Evolutionary conservation across 805 yeast genomes (phyloP).

Genomic region (Hemisphaericaspora nanyangensis): DNA sequence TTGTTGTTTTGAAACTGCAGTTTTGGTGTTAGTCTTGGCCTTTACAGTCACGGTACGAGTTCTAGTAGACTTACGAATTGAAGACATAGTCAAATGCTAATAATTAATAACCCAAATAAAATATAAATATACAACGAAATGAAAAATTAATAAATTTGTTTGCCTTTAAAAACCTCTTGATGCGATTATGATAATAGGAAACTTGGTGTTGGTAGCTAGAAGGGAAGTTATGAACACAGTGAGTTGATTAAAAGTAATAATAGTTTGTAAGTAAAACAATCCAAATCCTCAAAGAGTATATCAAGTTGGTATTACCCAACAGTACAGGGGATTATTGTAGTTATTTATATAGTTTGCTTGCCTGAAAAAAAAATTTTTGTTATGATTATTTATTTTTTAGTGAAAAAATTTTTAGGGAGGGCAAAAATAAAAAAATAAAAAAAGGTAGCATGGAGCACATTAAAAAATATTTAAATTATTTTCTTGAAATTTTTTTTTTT

Average conservation of each 20-base stretch:
- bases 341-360: neutral
- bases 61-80: slow-evolving; percentile 32
- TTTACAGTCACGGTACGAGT: slow-evolving; percentile 20
- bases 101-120: neutral
- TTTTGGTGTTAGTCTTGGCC: slow-evolving; percentile 12
- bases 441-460: too few relatives aligned
- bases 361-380: neutral
- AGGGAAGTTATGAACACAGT: too few relatives aligned
- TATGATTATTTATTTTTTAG: neutral
- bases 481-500: neutral
- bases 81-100: slow-evolving; percentile 1
- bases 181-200: neutral
- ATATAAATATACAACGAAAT: neutral
- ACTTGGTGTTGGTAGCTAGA: neutral
- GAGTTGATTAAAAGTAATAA: too few relatives aligned
- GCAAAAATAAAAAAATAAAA: neutral
- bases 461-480: too few relatives aligned
- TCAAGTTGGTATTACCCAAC: neutral
- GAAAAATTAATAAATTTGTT: neutral
- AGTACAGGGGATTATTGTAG: neutral
- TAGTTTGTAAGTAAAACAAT: too few relatives aligned
- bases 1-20: neutral
- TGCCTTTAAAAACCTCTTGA: neutral
- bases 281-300: too few relatives aligned
- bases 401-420: neutral